phyloP scores from a whole-genome alignment of 2,329 filamentous ascomycete genomes.

The Pestalotiopsis sp. region DNA sequence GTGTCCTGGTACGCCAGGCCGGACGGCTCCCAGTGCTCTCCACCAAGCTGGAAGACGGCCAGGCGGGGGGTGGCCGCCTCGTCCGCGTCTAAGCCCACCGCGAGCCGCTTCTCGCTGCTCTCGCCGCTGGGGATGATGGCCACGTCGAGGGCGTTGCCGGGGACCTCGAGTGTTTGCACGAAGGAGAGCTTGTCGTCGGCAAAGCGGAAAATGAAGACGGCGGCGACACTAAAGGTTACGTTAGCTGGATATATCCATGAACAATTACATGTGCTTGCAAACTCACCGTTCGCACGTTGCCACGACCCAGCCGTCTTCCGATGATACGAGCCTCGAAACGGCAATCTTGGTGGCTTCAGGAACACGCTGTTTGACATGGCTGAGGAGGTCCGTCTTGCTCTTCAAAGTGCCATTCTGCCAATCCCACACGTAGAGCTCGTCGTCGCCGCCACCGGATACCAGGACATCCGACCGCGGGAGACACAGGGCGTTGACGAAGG shows the following conservation, averaged over 20 bases:
- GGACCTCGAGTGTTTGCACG: constrained; percentile 52
- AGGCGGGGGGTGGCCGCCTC: background rate
- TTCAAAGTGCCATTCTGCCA: constrained; percentile 65
- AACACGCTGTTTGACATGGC: constrained; percentile 38
- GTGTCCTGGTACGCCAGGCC: constrained; percentile 5
- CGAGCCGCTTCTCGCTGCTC: constrained; percentile 6
- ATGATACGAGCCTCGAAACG: constrained; percentile 44
- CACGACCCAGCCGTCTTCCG: constrained; percentile 33
- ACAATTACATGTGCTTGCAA: constrained; percentile 13
- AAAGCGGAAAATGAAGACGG: constrained; percentile 67
- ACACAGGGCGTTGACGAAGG: constrained; percentile 80
- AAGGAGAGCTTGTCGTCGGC: constrained; percentile 47
- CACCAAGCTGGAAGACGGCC: background rate
- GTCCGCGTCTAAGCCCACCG: constrained; percentile 10
- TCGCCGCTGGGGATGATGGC: constrained; percentile 26
- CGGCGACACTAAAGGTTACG: constrained; percentile 48
- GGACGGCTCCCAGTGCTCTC: background rate
- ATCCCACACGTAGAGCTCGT: constrained; percentile 78
- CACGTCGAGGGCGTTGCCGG: constrained; percentile 67
- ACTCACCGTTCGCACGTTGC: constrained; percentile 49
- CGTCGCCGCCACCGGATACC: constrained; percentile 85
- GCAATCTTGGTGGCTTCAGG: constrained; percentile 44
- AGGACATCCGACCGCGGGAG: constrained; percentile 67
- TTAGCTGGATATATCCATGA: constrained; percentile 19
- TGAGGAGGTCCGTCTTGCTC: constrained; percentile 54